A percentile compares a stretch with the other conserved stretches of the same genome.
Conservation (phyloP, 2,329 filamentous ascomycete species). For the Penicillium psychrosexuale region DNA sequence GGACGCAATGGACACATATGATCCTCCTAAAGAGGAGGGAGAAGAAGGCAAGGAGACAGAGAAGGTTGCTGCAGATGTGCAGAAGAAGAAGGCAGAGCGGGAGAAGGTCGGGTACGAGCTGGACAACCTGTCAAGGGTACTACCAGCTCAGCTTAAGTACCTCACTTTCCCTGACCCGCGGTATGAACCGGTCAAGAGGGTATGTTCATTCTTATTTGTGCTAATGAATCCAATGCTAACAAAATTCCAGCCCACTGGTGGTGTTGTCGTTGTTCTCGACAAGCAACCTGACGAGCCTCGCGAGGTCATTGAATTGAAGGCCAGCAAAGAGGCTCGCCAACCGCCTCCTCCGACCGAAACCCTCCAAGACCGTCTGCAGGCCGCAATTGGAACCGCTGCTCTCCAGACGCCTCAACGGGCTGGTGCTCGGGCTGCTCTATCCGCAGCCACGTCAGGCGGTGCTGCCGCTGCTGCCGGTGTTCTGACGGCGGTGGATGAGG, state of each 20-base stretch:
- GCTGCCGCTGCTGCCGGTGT: constrained; percentile 74
- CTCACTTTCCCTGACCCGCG: constrained; percentile 87
- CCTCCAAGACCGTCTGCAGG: constrained; percentile 45
- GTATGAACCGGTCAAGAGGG: constrained; percentile 91
- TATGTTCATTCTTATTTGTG: constrained; percentile 43
- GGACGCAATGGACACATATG: constrained; percentile 81
- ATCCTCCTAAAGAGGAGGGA: constrained; percentile 58
- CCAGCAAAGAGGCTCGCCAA: constrained; percentile 64
- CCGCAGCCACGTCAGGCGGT: constrained; percentile 34
- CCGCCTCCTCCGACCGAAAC: constrained; percentile 42
- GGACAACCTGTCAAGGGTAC: constrained; percentile 93
- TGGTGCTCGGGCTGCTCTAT: constrained; percentile 21
- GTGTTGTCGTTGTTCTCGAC: constrained; percentile 86
- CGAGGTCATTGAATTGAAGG: constrained; percentile 81
- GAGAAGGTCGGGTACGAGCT: constrained; percentile 96
- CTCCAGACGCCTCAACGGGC: constrained; percentile 35
- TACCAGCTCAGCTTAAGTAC: constrained; percentile 90
- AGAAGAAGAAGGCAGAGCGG: constrained; percentile 89
- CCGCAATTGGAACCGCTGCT: constrained; percentile 34
- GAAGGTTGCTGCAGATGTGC: constrained; percentile 57
- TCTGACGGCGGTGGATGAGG: constrained; percentile 80
- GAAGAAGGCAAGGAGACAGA: constrained; percentile 58
- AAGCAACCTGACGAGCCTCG: constrained; percentile 75
- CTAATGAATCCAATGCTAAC: constrained; percentile 42
- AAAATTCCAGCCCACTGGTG: constrained; percentile 72